Evolutionary conservation across 2,329 filamentous ascomycete species (phyloP), one percentile per base, ranked within the genome.

Genomic region (Fusarium longipes): DNA sequence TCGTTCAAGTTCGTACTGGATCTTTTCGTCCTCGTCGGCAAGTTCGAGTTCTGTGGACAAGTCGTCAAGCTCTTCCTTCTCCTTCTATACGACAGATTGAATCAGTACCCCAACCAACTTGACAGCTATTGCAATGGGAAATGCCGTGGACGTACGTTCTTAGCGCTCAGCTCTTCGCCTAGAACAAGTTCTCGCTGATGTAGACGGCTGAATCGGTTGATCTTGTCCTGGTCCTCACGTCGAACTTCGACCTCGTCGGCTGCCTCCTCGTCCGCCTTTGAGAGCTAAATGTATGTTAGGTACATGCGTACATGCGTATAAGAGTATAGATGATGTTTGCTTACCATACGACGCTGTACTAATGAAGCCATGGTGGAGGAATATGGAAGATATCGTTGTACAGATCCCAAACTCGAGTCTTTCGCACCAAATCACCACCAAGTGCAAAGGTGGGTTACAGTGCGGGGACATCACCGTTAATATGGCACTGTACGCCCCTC

Each of bases 1-100:
- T 11, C 24, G 10, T 11, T 30, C 10, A 33, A 4, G 17, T 82
- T 82, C 90, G 77, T 86, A 97, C 92, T 93, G 94, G 22, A 99
- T 89, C 75, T 91, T 89, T 52, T 97, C 93, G 73, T 98, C 95
- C 78, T 99, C 96, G 78, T 98, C 95, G 51, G 93, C 93, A 18
- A 99, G 88, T 81, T 99, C 96, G 44, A 99, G 85, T 78, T 99
- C 96, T 53, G 86, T 92, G 3, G 91, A 91, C 54, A 99, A 87
- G 78, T 99, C 96, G 77, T 98, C 94, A 5, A 98, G 87, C 76
- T 98, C 96, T 80, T 99, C 96, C 82, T 97, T 98, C 79, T 98
- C 95, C 83, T 98, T 98, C 95, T 98, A 75, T 54, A 70, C 15
- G 42, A 56, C 50, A 33, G 38, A 24, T 24, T n/a, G 20, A 44